Conservation (phyloP, 768 basidiomycete species). For the Brasilioporus rufonigricans region DNA sequence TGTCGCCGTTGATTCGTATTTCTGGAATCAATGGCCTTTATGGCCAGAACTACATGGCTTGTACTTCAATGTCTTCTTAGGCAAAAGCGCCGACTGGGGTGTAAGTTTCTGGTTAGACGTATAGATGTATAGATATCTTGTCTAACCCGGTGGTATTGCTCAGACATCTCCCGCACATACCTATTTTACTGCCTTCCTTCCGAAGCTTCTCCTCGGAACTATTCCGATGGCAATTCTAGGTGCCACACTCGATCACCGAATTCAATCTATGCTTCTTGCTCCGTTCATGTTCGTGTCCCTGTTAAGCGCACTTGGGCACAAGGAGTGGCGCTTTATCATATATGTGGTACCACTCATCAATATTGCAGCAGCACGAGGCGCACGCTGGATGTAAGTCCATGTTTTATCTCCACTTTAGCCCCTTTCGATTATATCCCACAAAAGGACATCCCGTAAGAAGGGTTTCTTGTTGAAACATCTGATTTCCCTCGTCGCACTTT, state of each 20-base stretch:
- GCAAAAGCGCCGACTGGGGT: constrained; percentile 91
- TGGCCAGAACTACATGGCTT: constrained; percentile 87
- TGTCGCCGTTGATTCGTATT: constrained; percentile 73
- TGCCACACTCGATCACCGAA: constrained; percentile 42
- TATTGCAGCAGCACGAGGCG: constrained; percentile 68
- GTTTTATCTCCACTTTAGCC: neutral
- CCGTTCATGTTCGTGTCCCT: constrained; percentile 52
- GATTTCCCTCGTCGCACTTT: constrained; percentile 42
- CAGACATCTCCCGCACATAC: constrained; percentile 68
- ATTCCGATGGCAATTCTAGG: constrained; percentile 62
- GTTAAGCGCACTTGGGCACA: constrained; percentile 82
- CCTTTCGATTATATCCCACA: neutral
- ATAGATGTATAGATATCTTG: neutral
- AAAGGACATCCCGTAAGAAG: constrained; percentile 52
- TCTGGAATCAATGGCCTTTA: constrained; percentile 69
- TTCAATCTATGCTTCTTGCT: constrained; percentile 51
- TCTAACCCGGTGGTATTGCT: neutral
- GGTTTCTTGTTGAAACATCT: constrained; percentile 45
- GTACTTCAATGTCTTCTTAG: constrained; percentile 84
- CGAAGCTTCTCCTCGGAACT: constrained; percentile 71
- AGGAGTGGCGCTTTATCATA: constrained; percentile 96
- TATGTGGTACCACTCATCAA: constrained; percentile 85
- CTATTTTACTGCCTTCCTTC: constrained; percentile 68
- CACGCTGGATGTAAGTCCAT: constrained; percentile 57
- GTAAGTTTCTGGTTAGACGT: constrained; percentile 44